These are phyloP conservation scores for Ogataea nitratoaversa DNA, from an alignment of 805 yeast species.

Conservation along the genomic window DNA sequence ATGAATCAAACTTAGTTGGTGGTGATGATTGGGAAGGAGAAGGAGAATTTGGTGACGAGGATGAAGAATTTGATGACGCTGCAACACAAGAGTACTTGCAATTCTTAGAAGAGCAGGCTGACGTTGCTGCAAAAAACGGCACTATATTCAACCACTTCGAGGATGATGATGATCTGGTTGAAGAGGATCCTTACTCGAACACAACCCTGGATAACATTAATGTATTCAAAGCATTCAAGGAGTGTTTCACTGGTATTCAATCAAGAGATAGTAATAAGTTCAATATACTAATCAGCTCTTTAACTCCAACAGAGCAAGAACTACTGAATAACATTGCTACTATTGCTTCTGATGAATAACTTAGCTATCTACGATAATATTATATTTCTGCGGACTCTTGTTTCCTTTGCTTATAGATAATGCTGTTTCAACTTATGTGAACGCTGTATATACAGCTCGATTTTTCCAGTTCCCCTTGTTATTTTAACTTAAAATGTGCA, in stretches of 20 bases:
- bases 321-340: conserved; percentile 13
- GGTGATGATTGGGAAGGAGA: conserved; percentile 24
- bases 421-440: too few relatives aligned
- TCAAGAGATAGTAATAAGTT: conserved; percentile 36
- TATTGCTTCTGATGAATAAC: conserved; percentile 6
- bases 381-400: too few relatives aligned
- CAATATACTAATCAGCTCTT: conserved; percentile 15
- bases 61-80: conserved; percentile 28
- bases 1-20: conserved; percentile 24
- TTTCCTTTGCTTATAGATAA: too few relatives aligned
- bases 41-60: conserved; percentile 27
- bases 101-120: conserved; percentile 43
- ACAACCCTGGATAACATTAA: conserved; percentile 77
- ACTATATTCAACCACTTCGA: conserved; percentile 27
- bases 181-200: conserved; percentile 71
- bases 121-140: conserved; percentile 29
- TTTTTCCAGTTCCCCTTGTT: too few relatives aligned
- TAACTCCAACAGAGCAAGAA: conserved; percentile 23
- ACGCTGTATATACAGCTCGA: too few relatives aligned
- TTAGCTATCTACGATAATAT: neutral
- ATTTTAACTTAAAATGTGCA: too few relatives aligned
- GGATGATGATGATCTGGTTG: conserved; percentile 58
- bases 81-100: conserved; percentile 44
- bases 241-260: conserved; percentile 46
- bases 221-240: conserved; percentile 62